Base-by-base conservation (phyloP, 1,284 basidiomycete species). In the Coniferiporia weirii region DNA sequence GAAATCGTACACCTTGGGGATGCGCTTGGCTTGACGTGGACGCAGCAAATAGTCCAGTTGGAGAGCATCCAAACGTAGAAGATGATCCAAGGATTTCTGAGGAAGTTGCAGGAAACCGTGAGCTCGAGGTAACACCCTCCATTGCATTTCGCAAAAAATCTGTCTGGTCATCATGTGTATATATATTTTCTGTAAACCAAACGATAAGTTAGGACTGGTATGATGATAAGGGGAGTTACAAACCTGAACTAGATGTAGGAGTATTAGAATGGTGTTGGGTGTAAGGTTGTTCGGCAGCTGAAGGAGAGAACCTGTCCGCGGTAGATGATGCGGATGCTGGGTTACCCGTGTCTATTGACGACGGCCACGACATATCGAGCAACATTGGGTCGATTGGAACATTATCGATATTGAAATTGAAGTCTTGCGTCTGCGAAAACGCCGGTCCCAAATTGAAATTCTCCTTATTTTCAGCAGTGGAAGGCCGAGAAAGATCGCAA, bases 351-450 rank as follows among this genome's bases (percentile, higher is more conserved):
- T 9, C 17, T n/a, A 19, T 13, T n/a, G 19, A 15, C 32, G 35
- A 20, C 12, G 44, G 15, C 22, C 34, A 52, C 15, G 55, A 43
- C 1, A 54, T 20, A 20, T 55, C 48, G 22, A 60, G 38, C 32
- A 61, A 40, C 19, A 17, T 10, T 8, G 54, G 59, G 47, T 61
- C 59, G n/a, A 52, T 57, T 19, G 55, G 49, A 35, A 57, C 52
- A 35, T 57, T 32, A 32, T 60, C 55, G 6, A 40, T 20, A 40
- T 17, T 35, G 35, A 61, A 50, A 40, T 53, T 48, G 20, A 60
- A 56, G 43, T 45, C 40, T 10, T 19, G 13, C 10, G 34, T 54
- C 27, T 54, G 57, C 5, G 48, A 19, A 8, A 57, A 40, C 4
- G 12, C 10, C 35, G 51, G 9, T 6, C 38, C 19, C 15, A n/a